A percentile compares a stretch with the other conserved stretches of the same genome.
These are phyloP conservation scores for Pseudonitzschia pungens DNA, from an alignment of 108 stramenopile genomes.

Conservation along the genomic window DNA sequence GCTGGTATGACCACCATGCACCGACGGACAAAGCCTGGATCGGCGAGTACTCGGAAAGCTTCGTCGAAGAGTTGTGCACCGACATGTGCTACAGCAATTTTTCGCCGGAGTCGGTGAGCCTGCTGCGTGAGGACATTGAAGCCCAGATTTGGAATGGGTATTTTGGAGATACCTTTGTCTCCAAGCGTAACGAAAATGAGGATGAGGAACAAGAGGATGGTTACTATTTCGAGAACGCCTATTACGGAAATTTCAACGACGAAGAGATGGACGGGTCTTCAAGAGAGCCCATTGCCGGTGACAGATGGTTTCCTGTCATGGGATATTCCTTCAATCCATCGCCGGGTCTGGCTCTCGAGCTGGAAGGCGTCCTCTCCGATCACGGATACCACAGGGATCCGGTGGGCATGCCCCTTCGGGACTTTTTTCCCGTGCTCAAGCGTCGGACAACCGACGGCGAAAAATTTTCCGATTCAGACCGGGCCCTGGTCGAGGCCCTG, in stretches of 20 bases:
- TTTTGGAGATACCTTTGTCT: neutral
- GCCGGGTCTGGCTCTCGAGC: neutral
- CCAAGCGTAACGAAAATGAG: neutral
- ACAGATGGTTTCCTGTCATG: neutral
- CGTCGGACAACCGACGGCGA: neutral
- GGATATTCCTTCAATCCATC: slow-evolving; percentile 1
- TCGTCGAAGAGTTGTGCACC: neutral
- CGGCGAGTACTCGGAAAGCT: neutral
- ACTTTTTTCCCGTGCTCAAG: neutral
- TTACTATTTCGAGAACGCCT: neutral
- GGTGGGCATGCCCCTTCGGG: slow-evolving; percentile 18
- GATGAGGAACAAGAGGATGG: neutral
- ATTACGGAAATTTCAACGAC: neutral
- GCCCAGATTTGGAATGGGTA: neutral
- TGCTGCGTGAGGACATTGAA: neutral
- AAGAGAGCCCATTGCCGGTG: too few relatives aligned
- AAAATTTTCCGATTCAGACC: neutral
- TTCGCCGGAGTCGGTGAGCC: neutral
- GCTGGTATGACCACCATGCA: neutral
- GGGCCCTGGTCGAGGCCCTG: neutral
- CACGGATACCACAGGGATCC: slow-evolving; percentile 7
- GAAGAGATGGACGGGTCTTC: neutral
- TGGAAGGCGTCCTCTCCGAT: slow-evolving; percentile 2
- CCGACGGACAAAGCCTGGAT: neutral
- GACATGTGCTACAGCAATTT: neutral